Conservation (phyloP, 2,329 filamentous ascomycete genomes). For the Zymoseptoria tritici region DNA sequence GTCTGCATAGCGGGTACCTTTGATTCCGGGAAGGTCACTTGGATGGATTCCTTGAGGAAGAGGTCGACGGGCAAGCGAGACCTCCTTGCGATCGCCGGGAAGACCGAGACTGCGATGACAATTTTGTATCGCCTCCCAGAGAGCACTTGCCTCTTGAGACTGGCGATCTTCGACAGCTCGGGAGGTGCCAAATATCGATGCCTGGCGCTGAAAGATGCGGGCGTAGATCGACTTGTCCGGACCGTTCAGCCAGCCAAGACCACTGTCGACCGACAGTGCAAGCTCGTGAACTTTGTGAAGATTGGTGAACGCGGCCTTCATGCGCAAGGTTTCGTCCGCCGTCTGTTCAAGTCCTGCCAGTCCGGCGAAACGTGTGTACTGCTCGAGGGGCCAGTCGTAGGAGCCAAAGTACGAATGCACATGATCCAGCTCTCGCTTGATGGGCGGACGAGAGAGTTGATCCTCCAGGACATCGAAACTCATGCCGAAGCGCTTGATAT, state of each 20-base stretch:
- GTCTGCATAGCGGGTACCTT: conserved; percentile 14
- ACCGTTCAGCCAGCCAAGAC: conserved; percentile 59
- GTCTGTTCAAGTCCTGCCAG: conserved; percentile 55
- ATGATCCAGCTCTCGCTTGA: conserved; percentile 50
- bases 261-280: conserved; percentile 60
- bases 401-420: conserved; percentile 55
- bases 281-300: conserved; percentile 53
- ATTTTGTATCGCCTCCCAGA: conserved; percentile 22
- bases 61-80: conserved; percentile 13
- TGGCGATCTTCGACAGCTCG: conserved; percentile 11
- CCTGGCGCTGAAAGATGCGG: conserved; percentile 38
- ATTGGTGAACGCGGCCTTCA: conserved; percentile 54
- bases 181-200: conserved; percentile 40
- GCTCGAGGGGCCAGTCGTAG: conserved; percentile 56
- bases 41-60: conserved; percentile 7
- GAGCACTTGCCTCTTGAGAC: conserved; percentile 15
- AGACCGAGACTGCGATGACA: conserved; percentile 16
- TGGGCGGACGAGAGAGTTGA: conserved; percentile 43
- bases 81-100: conserved; percentile 11
- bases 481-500: conserved; percentile 58
- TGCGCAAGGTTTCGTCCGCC: conserved; percentile 55
- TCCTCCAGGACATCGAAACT: conserved; percentile 59
- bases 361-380: conserved; percentile 53
- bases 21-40: conserved; percentile 12
- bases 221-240: conserved; percentile 50